Evolutionary conservation across 2,329 filamentous ascomycete species (phyloP), one percentile per base, ranked within the genome.

Genomic region (Thielaviopsis ethacetica): DNA sequence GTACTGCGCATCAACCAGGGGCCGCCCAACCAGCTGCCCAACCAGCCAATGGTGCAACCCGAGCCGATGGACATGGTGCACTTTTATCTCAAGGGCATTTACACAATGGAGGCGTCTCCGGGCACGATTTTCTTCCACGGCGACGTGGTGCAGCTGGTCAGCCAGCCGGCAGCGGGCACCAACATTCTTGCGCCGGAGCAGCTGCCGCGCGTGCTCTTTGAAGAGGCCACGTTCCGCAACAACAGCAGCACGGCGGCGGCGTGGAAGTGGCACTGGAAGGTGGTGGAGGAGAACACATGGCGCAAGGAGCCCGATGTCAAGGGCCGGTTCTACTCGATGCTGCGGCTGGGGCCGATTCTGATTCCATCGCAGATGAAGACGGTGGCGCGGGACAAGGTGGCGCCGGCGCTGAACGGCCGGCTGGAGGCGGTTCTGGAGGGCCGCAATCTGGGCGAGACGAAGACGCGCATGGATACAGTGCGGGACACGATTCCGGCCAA

Each of bases 241-340:
- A 70, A 65, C 63, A 67, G 67, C 56, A 68, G 61, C 56, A 68
- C 67, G 53, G 65, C 5, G 30, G 67, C 53, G 49, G 52, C 57
- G 22, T 63, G 65, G 59, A 71, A 63, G 64, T 74, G 63, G 71
- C 71, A 64, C 65, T 73, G 70, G 65, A 65, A 67, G 2, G 65
- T 77, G 50, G 69, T 74, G 27, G 70, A 70, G 62, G 75, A 77
- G 61, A 74, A 75, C 63, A 67, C 70, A n/a, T 69, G 72, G 52
- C 65, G 79, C 21, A 72, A 75, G 62, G 78, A 80, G 64, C 65
- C 66, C 15, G 70, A 71, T 22, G 71, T 82, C 56, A 71, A 73
- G 60, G 79, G 79, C 56, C 72, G 79, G n/a, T 81, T 81, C 68
- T 82, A 82, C 68, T 75, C 79, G 17, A 76, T 76, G n/a, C 68